Conservation (phyloP, 2,329 filamentous ascomycete genomes). For the Tympanopsis confertula region DNA sequence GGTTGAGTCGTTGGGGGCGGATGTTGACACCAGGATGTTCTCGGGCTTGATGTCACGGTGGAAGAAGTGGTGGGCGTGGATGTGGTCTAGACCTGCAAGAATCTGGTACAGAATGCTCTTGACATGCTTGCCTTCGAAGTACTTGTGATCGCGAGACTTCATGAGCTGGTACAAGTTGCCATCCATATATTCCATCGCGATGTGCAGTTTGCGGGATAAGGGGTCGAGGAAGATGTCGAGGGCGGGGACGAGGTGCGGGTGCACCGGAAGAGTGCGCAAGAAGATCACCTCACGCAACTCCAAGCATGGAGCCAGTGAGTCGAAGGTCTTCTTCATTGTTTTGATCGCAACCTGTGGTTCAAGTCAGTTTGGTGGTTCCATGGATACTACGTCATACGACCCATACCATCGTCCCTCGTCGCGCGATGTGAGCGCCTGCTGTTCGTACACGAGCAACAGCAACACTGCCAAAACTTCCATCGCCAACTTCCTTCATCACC, state of each 20-base stretch:
- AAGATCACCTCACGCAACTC: constrained; percentile 97
- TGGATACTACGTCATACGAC: not conserved
- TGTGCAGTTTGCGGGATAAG: constrained; percentile 90
- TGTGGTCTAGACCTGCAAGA: constrained; percentile 88
- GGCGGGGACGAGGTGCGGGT: constrained; percentile 89
- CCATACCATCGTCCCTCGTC: constrained; percentile 81
- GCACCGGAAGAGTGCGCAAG: constrained; percentile 73
- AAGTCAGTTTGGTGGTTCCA: not conserved
- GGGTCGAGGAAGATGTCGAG: constrained; percentile 97
- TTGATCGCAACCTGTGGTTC: constrained; percentile 82
- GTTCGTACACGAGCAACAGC: constrained; percentile 82
- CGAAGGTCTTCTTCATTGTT: constrained; percentile 99
- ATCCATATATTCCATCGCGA: constrained; percentile 99
- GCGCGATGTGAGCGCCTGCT: constrained; percentile 77
- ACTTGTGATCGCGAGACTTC: constrained; percentile 96
- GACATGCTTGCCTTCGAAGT: constrained; percentile 76
- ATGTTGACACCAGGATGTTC: constrained; percentile 93
- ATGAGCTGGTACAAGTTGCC: constrained; percentile 97
- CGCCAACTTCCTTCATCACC: constrained; percentile 92
- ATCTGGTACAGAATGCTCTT: constrained; percentile 98
- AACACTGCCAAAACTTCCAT: constrained; percentile 97
- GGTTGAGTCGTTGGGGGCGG: constrained; percentile 66
- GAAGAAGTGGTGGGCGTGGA: constrained; percentile 94
- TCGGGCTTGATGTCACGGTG: constrained; percentile 98
- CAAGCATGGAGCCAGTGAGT: constrained; percentile 78